phyloP scores from a whole-genome alignment of 2,329 filamentous ascomycete species.

The Magnaporthiopsis incrustans region DNA sequence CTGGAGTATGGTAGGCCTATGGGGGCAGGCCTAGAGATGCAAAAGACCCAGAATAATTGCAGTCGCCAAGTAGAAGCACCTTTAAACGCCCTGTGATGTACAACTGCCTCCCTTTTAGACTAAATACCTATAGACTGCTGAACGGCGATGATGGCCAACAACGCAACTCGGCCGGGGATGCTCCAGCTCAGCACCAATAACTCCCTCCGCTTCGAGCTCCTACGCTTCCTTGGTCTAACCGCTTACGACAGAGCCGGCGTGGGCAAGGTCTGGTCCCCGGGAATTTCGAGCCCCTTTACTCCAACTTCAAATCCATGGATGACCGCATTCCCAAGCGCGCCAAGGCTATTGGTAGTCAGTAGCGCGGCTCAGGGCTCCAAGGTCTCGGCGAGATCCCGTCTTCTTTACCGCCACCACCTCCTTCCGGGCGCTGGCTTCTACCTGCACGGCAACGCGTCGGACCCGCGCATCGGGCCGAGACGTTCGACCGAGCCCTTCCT shows the following conservation, averaged over 20 bases:
- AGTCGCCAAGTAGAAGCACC: no score
- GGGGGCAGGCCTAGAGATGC: no score
- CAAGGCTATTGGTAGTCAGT: no score
- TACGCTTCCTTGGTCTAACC: slow-evolving; percentile 15
- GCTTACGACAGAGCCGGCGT: slow-evolving; percentile 20
- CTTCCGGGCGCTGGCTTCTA: slow-evolving; percentile 29
- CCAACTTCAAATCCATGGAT: slow-evolving; percentile 17
- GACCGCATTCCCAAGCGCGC: slow-evolving; percentile 11
- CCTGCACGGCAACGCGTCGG: slow-evolving; percentile 25
- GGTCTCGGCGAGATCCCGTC: slow-evolving; percentile 21
- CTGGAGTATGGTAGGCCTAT: no score
- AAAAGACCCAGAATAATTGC: no score
- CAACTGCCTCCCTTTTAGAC: background rate
- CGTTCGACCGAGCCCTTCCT: slow-evolving; percentile 23
- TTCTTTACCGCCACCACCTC: slow-evolving; percentile 27
- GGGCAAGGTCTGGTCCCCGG: no score
- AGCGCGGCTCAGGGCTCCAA: slow-evolving; percentile 9
- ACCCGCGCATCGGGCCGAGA: slow-evolving; percentile 24
- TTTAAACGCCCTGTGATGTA: no score
- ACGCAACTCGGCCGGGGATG: slow-evolving; percentile 9
- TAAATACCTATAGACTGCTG: background rate
- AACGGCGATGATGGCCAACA: background rate
- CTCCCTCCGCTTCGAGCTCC: slow-evolving; percentile 20
- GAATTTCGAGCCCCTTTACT: slow-evolving; percentile 18
- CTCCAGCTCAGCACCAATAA: slow-evolving; percentile 16